These are phyloP conservation scores for Xylariaceae sp. DNA, from an alignment of 2,329 filamentous ascomycete species.

Conservation along the genomic window DNA sequence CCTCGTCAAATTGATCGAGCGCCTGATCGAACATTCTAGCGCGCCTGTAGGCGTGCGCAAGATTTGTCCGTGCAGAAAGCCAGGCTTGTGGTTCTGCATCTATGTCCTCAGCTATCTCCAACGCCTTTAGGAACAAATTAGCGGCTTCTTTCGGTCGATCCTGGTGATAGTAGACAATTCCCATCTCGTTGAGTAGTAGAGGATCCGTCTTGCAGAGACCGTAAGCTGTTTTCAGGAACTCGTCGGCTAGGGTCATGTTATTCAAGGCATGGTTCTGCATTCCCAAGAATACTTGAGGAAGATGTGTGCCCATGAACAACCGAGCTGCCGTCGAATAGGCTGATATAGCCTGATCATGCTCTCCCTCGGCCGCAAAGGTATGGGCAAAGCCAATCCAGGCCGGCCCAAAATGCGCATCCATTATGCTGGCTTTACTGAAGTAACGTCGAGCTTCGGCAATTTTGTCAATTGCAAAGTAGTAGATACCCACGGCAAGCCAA, in stretches of 20 bases:
- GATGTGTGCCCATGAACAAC: slow-evolving; percentile 92
- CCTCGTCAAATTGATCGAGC: slow-evolving; percentile 78
- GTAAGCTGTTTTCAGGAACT: slow-evolving; percentile 89
- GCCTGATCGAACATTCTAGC: slow-evolving; percentile 64
- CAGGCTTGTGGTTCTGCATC: slow-evolving; percentile 77
- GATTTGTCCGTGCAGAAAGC: slow-evolving; percentile 78
- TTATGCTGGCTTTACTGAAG: slow-evolving; percentile 95
- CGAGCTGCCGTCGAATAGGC: slow-evolving; percentile 94
- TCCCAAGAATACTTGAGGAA: slow-evolving; percentile 90
- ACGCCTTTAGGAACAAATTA: slow-evolving; percentile 69
- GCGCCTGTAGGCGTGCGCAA: slow-evolving; percentile 81
- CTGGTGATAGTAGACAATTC: slow-evolving; percentile 92
- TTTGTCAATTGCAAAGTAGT: slow-evolving; percentile 84
- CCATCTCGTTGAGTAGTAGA: slow-evolving; percentile 89
- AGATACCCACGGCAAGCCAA: slow-evolving; percentile 91
- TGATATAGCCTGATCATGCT: slow-evolving; percentile 96
- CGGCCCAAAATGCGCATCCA: slow-evolving; percentile 94
- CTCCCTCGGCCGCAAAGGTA: slow-evolving; percentile 94
- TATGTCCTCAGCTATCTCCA: slow-evolving; percentile 73
- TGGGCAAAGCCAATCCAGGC: slow-evolving; percentile 99
- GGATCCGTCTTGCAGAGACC: slow-evolving; percentile 79
- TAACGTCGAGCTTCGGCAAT: slow-evolving; percentile 91
- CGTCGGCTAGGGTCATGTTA: slow-evolving; percentile 87
- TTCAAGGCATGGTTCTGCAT: slow-evolving; percentile 98
- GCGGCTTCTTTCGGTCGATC: slow-evolving; percentile 70